phyloP scores from a whole-genome alignment of 2,329 filamentous ascomycete genomes.

The Sphaerulina populicola region DNA sequence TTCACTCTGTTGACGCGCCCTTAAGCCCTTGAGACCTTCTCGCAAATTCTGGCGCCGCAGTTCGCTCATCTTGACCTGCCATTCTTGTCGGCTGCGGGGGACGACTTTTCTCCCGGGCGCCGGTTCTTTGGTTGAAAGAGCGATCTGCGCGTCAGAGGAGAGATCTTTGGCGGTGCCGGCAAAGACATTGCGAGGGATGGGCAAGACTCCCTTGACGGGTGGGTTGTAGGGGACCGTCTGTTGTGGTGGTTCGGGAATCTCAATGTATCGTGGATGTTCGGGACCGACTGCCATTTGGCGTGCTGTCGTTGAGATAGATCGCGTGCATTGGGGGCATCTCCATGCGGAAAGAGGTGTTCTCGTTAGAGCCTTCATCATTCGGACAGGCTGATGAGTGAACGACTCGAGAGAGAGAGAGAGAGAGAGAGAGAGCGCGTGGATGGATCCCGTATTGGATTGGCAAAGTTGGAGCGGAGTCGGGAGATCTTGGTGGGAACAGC shows the following conservation, averaged over 20 bases:
- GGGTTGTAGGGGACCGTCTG: conserved; percentile 47
- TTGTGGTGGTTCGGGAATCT: conserved; percentile 69
- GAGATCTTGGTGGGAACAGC: background rate
- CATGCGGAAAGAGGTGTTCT: conserved; percentile 18
- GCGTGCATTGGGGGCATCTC: conserved; percentile 32
- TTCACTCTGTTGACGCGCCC: conserved; percentile 51
- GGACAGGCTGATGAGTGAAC: background rate
- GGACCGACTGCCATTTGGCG: conserved; percentile 54
- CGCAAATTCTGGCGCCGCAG: conserved; percentile 63
- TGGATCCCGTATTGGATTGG: no score
- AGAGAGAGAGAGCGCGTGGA: background rate
- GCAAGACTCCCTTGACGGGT: conserved; percentile 66
- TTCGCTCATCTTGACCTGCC: conserved; percentile 66
- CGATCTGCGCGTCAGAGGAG: conserved; percentile 32
- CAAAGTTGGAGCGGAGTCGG: background rate
- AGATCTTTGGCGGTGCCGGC: conserved; percentile 46
- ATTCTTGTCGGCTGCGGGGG: conserved; percentile 47
- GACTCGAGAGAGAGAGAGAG: background rate
- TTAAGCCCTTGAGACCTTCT: conserved; percentile 61
- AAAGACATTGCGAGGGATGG: conserved; percentile 76
- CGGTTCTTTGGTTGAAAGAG: conserved; percentile 17
- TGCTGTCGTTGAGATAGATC: conserved; percentile 42
- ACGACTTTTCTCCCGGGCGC: conserved; percentile 14
- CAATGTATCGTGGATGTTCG: conserved; percentile 80
- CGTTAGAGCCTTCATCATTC: background rate